A percentile compares a stretch with the other conserved stretches of the same genome.
These are phyloP conservation scores for Ganoderma meredithae DNA, from an alignment of 1,284 basidiomycete species.

Conservation along the genomic window DNA sequence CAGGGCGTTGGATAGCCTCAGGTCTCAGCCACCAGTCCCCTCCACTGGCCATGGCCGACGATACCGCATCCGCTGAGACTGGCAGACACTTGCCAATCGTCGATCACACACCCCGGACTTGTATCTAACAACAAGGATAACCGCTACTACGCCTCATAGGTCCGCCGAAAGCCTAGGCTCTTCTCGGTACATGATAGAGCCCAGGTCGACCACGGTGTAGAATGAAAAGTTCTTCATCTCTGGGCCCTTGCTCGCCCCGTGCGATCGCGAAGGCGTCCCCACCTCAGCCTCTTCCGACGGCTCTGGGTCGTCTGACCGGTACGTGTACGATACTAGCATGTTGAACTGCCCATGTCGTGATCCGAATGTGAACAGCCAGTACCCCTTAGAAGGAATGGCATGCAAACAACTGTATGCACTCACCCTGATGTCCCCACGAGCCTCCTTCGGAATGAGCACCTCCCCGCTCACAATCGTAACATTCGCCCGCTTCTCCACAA, in stretches of 20 bases:
- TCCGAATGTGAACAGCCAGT: slow-evolving; percentile 20
- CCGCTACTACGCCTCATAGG: slow-evolving; percentile 6
- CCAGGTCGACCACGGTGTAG: slow-evolving; percentile 83
- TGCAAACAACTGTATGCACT: slow-evolving; percentile 32
- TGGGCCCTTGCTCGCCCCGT: slow-evolving; percentile 50
- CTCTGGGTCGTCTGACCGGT: slow-evolving; percentile 83
- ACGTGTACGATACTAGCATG: slow-evolving; percentile 91
- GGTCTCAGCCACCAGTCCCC: background rate
- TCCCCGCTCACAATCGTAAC: slow-evolving; percentile 87
- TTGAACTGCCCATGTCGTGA: slow-evolving; percentile 71
- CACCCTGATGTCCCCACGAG: slow-evolving; percentile 78
- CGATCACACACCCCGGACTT: background rate
- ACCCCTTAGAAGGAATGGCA: background rate
- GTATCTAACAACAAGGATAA: background rate
- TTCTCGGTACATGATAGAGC: slow-evolving; percentile 69
- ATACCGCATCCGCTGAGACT: background rate
- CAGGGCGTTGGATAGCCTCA: slow-evolving; percentile 14
- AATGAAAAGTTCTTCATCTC: slow-evolving; percentile 89
- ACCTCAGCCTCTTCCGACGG: slow-evolving; percentile 65
- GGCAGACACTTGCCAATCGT: background rate
- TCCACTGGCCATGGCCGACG: too few species aligned
- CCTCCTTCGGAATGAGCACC: slow-evolving; percentile 80
- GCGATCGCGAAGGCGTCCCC: slow-evolving; percentile 53
- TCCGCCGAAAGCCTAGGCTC: slow-evolving; percentile 43
- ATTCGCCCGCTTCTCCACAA: slow-evolving; percentile 87